Evolutionary conservation across 805 yeast genomes (phyloP).

Genomic region (Sungouiozyma ichnusensis): DNA sequence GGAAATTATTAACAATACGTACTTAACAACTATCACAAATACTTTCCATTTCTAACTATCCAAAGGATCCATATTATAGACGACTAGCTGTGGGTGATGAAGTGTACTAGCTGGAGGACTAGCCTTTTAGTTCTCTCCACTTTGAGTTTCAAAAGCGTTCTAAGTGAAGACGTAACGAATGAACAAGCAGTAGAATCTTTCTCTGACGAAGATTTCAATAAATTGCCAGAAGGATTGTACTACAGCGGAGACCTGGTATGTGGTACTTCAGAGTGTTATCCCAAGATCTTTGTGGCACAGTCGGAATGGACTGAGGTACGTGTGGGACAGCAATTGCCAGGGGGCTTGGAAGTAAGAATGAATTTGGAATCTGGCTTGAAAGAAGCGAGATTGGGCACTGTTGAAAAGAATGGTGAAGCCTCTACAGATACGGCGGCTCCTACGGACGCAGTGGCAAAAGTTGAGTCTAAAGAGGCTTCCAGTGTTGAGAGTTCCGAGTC

Average conservation of each 20-base stretch:
- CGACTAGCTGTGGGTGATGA: too few relatives aligned
- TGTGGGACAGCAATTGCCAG: slow-evolving; percentile 69
- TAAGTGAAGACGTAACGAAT: too few relatives aligned
- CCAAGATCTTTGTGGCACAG: slow-evolving; percentile 41
- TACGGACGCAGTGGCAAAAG: background rate
- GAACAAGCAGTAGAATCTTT: background rate
- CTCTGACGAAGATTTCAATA: background rate
- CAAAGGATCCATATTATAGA: too few relatives aligned
- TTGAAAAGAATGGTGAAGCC: slow-evolving; percentile 2
- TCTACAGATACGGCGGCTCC: background rate
- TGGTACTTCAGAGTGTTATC: slow-evolving; percentile 42
- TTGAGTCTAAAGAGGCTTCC: background rate
- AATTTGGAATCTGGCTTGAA: slow-evolving; percentile 61
- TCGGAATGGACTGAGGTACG: slow-evolving; percentile 57
- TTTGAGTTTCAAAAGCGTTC: too few relatives aligned
- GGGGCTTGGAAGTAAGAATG: slow-evolving; percentile 62
- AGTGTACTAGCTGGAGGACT: too few relatives aligned
- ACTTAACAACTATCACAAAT: background rate
- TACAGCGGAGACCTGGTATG: background rate
- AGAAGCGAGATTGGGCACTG: slow-evolving; percentile 55
- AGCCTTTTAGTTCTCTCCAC: too few relatives aligned
- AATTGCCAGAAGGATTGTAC: background rate
- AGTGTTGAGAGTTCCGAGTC: background rate
- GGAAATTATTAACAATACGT: background rate
- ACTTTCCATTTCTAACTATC: background rate